Evolutionary conservation across 169 alveolate species (phyloP), one percentile per base, ranked within the genome.

Genomic region (Plasmodium gaboni): DNA sequence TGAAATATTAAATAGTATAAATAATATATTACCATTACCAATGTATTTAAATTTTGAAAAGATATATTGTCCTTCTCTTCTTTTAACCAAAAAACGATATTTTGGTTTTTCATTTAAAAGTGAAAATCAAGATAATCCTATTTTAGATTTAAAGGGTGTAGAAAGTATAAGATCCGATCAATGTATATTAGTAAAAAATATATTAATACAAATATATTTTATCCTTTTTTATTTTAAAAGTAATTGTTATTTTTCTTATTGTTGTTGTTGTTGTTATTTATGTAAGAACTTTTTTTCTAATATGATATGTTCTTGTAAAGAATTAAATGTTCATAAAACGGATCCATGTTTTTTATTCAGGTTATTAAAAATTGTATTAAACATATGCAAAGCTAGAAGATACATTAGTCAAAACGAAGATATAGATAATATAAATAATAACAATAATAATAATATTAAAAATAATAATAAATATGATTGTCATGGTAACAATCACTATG

Each of bases 41-140:
- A 97, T 98, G 60, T 97, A 96, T 92, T 92, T 98, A 8, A 98
- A 97, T 91, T 97, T 97, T 88, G 99, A 98, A 92, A 98, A 98
- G 83, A 98, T 94, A 32, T 98, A 97, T 89, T 97, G 94, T 68
- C 99, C 99, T 17, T 98, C 97, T 87, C 86, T 98, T 67, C 92
- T 98, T 63, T 93, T 98, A 93, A 95, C 96, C 59, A 98, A 97
- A 93, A 98, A 98, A 91, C 94, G 98, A 87, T 98, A 98, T 94
- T 98, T 98, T 42, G 99, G 99, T 17, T 74, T 86, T 50, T 26
- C 74, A 46, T 88, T 57, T 83, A 28, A 71, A 65, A 67, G 63
- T 60, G 73, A 68, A 53, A 26, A 60, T 42, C 80, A 88, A 87
- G 72, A 91, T 50, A 65, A 92, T 51, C 90, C 91, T 22, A 48